Percentiles rank a stretch among this genome's conserved stretches.
Conservation (phyloP, 495 filamentous ascomycete genomes). For the Penicillium manginii region DNA sequence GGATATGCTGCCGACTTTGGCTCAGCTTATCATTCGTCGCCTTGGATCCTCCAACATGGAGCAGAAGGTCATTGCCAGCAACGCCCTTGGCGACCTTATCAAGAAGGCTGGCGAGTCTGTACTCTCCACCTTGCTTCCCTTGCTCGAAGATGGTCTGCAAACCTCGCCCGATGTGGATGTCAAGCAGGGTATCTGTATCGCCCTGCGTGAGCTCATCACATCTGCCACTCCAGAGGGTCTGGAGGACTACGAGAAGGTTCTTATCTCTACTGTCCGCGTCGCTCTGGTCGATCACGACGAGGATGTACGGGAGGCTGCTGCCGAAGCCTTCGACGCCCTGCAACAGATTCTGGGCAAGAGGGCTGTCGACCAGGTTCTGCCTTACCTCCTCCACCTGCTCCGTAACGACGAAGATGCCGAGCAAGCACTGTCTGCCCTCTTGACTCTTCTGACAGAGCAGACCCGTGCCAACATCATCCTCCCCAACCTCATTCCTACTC, state of each 20-base stretch:
- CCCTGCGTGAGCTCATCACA: conserved; percentile 86
- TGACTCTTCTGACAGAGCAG: conserved; percentile 91
- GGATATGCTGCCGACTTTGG: conserved; percentile 91
- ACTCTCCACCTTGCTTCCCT: conserved; percentile 82
- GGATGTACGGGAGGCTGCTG: conserved; percentile 92
- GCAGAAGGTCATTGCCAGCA: conserved; percentile 97
- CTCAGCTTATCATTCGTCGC: conserved; percentile 90
- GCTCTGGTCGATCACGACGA: conserved; percentile 87
- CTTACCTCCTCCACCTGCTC: conserved; percentile 85
- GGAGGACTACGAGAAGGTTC: conserved; percentile 91
- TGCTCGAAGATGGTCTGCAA: conserved; percentile 89
- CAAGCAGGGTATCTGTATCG: conserved; percentile 97
- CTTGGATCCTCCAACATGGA: conserved; percentile 96
- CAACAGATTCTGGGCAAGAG: conserved; percentile 93
- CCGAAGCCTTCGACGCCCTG: conserved; percentile 93
- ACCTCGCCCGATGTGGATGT: conserved; percentile 88
- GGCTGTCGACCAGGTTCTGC: conserved; percentile 91
- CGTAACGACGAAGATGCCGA: conserved; percentile 84
- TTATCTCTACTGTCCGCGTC: conserved; percentile 91
- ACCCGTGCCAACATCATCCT: conserved; percentile 95
- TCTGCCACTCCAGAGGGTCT: conserved; percentile 89
- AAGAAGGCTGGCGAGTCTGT: conserved; percentile 95
- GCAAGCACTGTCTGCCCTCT: conserved; percentile 86
- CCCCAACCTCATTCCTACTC: conserved; percentile 90
- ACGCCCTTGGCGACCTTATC: conserved; percentile 93